Conservation (phyloP, 176 grass and related monocot genomes). For the Musa beccarii region DNA sequence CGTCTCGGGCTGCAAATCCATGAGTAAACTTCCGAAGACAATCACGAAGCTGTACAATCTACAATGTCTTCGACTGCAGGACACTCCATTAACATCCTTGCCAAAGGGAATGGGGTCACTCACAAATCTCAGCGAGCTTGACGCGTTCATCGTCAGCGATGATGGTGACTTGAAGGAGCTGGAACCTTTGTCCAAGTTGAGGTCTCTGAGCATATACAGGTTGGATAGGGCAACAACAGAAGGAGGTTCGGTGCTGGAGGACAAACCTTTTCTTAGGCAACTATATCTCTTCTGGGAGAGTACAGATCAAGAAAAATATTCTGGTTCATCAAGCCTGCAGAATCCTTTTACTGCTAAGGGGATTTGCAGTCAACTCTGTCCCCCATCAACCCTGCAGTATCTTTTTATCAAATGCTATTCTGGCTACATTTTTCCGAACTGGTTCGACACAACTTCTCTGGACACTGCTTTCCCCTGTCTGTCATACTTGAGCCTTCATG, state of each 20-base stretch:
- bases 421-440: fast-evolving
- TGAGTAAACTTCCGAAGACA: slow-evolving; percentile 52
- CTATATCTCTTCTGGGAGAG: slow-evolving; percentile 48
- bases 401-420: no score
- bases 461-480: slow-evolving; percentile 16
- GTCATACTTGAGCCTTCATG: slow-evolving; percentile 41
- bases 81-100: slow-evolving; percentile 49
- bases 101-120: slow-evolving; percentile 54
- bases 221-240: slow-evolving; percentile 43
- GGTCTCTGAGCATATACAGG: slow-evolving; percentile 46
- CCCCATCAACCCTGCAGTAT: no score
- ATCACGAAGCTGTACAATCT: slow-evolving; percentile 48
- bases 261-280: slow-evolving; percentile 46
- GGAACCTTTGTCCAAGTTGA: slow-evolving; percentile 47
- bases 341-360: no score
- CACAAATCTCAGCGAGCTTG: slow-evolving; percentile 51
- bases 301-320: no score
- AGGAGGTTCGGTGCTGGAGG: slow-evolving; percentile 20
- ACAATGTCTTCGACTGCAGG: slow-evolving; percentile 45
- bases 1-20: slow-evolving; percentile 39
- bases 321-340: no score
- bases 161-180: slow-evolving; percentile 55
- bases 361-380: no score
- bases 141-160: slow-evolving; percentile 61
- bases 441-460: background rate